phyloP scores from a whole-genome alignment of 805 yeast species.

The Saccharomyces mikatae region DNA sequence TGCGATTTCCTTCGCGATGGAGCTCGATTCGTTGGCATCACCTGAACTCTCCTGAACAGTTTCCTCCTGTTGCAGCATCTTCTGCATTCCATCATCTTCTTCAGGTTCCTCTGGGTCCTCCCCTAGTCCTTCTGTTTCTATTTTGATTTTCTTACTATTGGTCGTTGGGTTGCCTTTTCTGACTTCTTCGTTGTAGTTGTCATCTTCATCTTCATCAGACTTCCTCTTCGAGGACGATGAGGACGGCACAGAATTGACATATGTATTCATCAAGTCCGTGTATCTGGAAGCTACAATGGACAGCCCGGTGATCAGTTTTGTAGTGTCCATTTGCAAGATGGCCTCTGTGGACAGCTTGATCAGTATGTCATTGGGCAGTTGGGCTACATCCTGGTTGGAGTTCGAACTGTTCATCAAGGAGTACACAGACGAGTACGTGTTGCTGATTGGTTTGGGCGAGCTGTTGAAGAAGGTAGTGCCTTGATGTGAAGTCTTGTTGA shows the following conservation, averaged over 20 bases:
- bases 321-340: conserved; percentile 44
- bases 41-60: conserved; percentile 13
- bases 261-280: conserved; percentile 35
- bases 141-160: conserved; percentile 4
- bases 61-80: conserved; percentile 31
- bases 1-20: conserved; percentile 13
- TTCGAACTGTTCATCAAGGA: conserved; percentile 58
- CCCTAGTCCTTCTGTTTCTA: conserved; percentile 6
- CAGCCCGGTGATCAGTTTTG: conserved; percentile 54
- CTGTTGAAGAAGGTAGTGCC: conserved; percentile 25
- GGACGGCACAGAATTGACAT: not conserved
- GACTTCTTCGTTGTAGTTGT: conserved; percentile 27
- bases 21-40: conserved; percentile 2
- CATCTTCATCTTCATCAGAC: conserved; percentile 15
- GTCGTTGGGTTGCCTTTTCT: conserved; percentile 22
- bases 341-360: conserved; percentile 62
- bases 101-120: conserved; percentile 42
- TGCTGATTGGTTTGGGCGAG: conserved; percentile 33
- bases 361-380: conserved; percentile 57
- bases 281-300: conserved; percentile 65
- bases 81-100: conserved; percentile 47
- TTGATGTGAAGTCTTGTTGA: conserved; percentile 12
- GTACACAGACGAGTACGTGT: conserved; percentile 56
- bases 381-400: conserved; percentile 59
- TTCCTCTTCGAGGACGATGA: conserved; percentile 17